Evolutionary conservation across 2,329 filamentous ascomycete genomes (phyloP).

Genomic region (Curvularia verruculosa): DNA sequence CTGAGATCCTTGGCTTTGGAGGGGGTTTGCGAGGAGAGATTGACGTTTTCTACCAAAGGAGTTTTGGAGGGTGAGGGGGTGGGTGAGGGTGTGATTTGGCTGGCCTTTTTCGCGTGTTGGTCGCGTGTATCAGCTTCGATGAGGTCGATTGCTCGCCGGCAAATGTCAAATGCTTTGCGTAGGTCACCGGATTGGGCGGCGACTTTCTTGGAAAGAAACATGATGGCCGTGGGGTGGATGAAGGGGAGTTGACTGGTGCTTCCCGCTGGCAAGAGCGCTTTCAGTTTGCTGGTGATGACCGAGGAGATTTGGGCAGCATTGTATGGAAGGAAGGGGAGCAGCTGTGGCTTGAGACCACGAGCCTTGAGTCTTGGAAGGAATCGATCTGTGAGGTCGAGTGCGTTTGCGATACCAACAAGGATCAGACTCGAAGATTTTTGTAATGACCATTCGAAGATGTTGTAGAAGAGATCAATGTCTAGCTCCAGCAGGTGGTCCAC

Average conservation of each 20-base stretch:
- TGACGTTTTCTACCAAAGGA: conserved; percentile 80
- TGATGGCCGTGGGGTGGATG: conserved; percentile 90
- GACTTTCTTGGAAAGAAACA: conserved; percentile 93
- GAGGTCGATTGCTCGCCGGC: conserved; percentile 84
- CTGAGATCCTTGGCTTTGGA: conserved; percentile 44
- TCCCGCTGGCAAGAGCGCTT: conserved; percentile 68
- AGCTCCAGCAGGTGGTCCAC: conserved; percentile 92
- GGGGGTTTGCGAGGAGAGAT: conserved; percentile 64
- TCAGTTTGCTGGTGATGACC: conserved; percentile 84
- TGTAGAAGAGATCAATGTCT: conserved; percentile 87
- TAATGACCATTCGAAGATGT: conserved; percentile 95
- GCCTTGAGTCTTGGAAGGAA: conserved; percentile 93
- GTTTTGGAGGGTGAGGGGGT: conserved; percentile 73
- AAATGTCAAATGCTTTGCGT: conserved; percentile 93
- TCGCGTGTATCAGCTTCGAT: conserved; percentile 83
- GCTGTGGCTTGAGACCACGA: conserved; percentile 85
- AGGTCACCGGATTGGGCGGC: conserved; percentile 92
- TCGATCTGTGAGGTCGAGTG: conserved; percentile 91
- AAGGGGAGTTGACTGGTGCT: conserved; percentile 74
- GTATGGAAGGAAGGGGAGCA: conserved; percentile 93
- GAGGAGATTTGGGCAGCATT: conserved; percentile 83
- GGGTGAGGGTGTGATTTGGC: conserved; percentile 52
- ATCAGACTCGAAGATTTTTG: conserved; percentile 78
- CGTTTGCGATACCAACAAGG: conserved; percentile 93
- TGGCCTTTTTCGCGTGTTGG: conserved; percentile 68